These are phyloP conservation scores for Agrocybe pediades DNA, from an alignment of 768 basidiomycete genomes.

Conservation along the genomic window DNA sequence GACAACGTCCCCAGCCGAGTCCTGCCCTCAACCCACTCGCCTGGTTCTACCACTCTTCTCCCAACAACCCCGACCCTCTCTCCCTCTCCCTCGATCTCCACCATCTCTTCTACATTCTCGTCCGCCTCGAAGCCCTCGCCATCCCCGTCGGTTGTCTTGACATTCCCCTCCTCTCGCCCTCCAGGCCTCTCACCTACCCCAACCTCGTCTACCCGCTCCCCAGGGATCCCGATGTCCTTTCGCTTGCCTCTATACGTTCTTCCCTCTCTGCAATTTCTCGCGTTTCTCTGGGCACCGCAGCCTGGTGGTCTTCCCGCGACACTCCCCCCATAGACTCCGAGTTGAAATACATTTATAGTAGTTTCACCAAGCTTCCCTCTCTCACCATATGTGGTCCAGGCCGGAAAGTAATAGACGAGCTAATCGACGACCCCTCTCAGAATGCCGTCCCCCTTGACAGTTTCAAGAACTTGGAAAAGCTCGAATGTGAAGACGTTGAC, in stretches of 20 bases:
- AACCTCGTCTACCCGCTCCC: conserved; percentile 48
- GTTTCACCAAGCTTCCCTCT: conserved; percentile 89
- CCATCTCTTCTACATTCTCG: conserved; percentile 85
- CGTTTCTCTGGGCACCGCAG: conserved; percentile 69
- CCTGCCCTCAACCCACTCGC: conserved; percentile 47
- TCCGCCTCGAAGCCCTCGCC: conserved; percentile 83
- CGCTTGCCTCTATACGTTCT: conserved; percentile 73
- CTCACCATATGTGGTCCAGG: conserved; percentile 67
- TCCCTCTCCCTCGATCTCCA: conserved; percentile 74
- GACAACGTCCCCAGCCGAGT: conserved; percentile 26
- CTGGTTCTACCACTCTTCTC: conserved; percentile 43
- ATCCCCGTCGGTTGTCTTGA: conserved; percentile 80
- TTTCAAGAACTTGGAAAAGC: conserved; percentile 81
- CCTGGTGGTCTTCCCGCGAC: conserved; percentile 71
- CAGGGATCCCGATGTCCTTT: conserved; percentile 75
- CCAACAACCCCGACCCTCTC: conserved; percentile 56
- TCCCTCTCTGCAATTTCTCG: conserved; percentile 76
- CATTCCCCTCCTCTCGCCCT: conserved; percentile 69
- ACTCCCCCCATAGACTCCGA: conserved; percentile 66
- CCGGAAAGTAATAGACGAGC: conserved; percentile 66
- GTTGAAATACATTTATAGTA: conserved; percentile 85
- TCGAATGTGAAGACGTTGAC: conserved; percentile 81
- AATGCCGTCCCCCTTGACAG: conserved; percentile 79
- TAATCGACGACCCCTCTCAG: conserved; percentile 67
- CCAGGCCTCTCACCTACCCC: conserved; percentile 76